Percentiles rank a stretch among this genome's conserved stretches.
These are phyloP conservation scores for Fimicolochytrium jonesii DNA, from an alignment of 192 early-diverging fungal species.

Conservation along the genomic window DNA sequence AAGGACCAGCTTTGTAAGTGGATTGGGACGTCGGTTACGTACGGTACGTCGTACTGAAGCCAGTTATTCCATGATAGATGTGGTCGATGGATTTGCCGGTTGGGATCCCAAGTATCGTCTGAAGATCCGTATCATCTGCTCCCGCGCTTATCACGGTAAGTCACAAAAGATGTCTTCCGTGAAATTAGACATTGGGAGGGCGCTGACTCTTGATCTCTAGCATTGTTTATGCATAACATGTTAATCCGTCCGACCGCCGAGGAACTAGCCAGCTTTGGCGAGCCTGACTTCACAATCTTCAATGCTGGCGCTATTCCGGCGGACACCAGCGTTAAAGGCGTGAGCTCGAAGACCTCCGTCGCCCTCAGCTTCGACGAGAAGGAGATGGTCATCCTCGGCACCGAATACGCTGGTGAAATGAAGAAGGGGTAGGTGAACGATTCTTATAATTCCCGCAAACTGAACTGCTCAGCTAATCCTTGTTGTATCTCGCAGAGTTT, in stretches of 20 bases:
- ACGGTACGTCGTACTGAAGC: too few species aligned
- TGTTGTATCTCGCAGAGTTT: too few species aligned
- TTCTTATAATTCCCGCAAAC: too few species aligned
- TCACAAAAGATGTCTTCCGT: not conserved
- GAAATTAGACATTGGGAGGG: not conserved
- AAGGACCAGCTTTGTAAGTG: constrained; percentile 76
- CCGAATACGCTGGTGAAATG: constrained; percentile 99
- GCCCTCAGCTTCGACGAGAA: constrained; percentile 86
- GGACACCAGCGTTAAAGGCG: constrained; percentile 89
- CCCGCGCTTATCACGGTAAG: constrained; percentile 90
- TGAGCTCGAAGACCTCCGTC: constrained; percentile 92
- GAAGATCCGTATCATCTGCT: constrained; percentile 93
- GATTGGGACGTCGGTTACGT: too few species aligned
- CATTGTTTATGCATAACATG: constrained; percentile 99
- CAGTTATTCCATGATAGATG: too few species aligned
- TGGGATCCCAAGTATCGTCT: constrained; percentile 98
- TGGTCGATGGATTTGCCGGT: constrained; percentile 96
- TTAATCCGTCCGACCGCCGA: constrained; percentile 89
- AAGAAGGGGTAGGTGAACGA: constrained; percentile 91
- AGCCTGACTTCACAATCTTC: constrained; percentile 97
- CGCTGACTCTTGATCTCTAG: not conserved
- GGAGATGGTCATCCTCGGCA: constrained; percentile 98
- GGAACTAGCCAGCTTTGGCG: constrained; percentile 88
- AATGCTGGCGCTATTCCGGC: constrained; percentile 93
- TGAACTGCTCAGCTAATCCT: too few species aligned